Evolutionary conservation across 1,284 basidiomycete species (phyloP).

Genomic region (Rhodotorula sp.): DNA sequence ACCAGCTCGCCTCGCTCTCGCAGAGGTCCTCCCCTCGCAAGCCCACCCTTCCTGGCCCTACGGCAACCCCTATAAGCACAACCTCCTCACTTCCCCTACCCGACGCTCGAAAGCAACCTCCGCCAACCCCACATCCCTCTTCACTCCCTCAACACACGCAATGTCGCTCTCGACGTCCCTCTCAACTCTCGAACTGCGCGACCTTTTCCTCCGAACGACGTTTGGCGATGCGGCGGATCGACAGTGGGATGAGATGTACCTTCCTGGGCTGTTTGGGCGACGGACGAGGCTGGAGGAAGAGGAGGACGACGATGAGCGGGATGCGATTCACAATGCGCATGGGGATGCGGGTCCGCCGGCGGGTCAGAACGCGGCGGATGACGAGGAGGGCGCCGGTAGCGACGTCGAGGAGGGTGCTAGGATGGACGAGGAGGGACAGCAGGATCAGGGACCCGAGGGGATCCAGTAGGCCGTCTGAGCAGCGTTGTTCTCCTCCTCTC

Average conservation of each 20-base stretch:
- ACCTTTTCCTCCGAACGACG: slow-evolving; percentile 21
- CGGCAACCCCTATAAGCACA: slow-evolving; percentile 43
- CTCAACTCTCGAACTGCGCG: slow-evolving; percentile 27
- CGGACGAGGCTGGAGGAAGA: slow-evolving; percentile 6
- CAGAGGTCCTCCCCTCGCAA: slow-evolving; percentile 42
- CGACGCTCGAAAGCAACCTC: background rate
- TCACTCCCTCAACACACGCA: slow-evolving; percentile 9
- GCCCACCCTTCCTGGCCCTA: slow-evolving; percentile 45
- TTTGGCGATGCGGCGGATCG: slow-evolving; percentile 30
- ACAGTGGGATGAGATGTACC: slow-evolving; percentile 27
- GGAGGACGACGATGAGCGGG: slow-evolving; percentile 14
- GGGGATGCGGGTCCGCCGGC: slow-evolving; percentile 31
- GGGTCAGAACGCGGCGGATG: slow-evolving; percentile 35
- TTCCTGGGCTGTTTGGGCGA: slow-evolving; percentile 17
- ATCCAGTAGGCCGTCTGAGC: background rate
- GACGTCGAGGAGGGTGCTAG: background rate
- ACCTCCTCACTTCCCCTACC: slow-evolving; percentile 10
- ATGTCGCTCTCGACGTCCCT: slow-evolving; percentile 32
- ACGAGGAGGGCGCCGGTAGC: slow-evolving; percentile 12
- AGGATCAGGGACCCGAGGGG: background rate
- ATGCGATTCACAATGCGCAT: slow-evolving; percentile 9
- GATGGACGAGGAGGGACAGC: background rate
- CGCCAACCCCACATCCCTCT: background rate
- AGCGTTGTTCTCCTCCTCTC: background rate
- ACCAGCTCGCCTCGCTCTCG: background rate